Percentiles rank a stretch among this genome's conserved stretches.
Conservation (phyloP, 2,329 filamentous ascomycete genomes). For the Cladosporium sp. region DNA sequence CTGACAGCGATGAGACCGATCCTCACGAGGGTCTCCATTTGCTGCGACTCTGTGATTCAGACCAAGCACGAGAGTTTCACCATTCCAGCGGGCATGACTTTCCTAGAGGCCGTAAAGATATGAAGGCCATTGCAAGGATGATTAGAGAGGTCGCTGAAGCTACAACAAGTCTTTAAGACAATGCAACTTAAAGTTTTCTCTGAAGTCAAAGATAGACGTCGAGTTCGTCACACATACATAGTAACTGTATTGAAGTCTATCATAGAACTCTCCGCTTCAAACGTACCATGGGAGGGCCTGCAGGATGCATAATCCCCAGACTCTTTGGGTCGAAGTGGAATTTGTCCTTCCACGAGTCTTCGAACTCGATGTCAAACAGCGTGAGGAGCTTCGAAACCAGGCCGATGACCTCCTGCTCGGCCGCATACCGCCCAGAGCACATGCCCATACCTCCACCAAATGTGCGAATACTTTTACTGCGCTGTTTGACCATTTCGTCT, state of each 20-base stretch:
- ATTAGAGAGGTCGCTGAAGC: slow-evolving; percentile 20
- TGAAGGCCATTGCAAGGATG: slow-evolving; percentile 20
- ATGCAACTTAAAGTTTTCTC: neutral
- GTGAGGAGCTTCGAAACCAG: slow-evolving; percentile 15
- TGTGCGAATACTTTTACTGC: slow-evolving; percentile 8
- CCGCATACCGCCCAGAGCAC: slow-evolving; percentile 17
- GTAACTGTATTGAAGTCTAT: neutral
- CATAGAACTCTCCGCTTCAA: neutral
- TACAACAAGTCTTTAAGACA: neutral
- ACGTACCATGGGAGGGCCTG: slow-evolving; percentile 6
- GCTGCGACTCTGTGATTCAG: slow-evolving; percentile 19
- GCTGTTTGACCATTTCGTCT: slow-evolving; percentile 2
- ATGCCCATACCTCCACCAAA: slow-evolving; percentile 20
- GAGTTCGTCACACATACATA: neutral
- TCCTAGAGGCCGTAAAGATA: slow-evolving; percentile 18
- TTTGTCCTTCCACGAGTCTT: neutral
- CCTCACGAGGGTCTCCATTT: slow-evolving; percentile 22
- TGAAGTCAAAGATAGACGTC: neutral
- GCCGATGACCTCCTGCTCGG: slow-evolving; percentile 19
- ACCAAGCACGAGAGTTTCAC: slow-evolving; percentile 19
- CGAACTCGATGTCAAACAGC: slow-evolving; percentile 19
- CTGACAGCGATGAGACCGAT: slow-evolving; percentile 20
- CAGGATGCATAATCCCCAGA: slow-evolving; percentile 17
- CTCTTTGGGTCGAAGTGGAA: slow-evolving; percentile 19
- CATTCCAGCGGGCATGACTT: slow-evolving; percentile 23